Percentiles rank a stretch among this genome's conserved stretches.
These are phyloP conservation scores for Echinochloa phyllopogon DNA, from an alignment of 176 grass and related monocot genomes.

Conservation along the genomic window DNA sequence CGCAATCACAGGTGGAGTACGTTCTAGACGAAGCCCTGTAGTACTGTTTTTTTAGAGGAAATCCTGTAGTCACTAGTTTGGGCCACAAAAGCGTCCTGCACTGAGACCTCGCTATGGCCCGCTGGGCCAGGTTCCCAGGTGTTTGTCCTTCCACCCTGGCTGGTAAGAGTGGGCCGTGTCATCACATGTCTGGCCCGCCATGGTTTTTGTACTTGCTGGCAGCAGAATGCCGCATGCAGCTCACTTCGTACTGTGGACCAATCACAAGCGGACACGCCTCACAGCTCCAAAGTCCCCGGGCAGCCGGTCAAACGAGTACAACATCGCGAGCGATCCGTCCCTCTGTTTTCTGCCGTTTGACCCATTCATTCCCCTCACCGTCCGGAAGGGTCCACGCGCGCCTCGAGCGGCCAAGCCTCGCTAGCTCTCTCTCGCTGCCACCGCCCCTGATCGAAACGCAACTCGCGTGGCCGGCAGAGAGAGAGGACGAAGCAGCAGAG, in stretches of 20 bases:
- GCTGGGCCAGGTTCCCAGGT: no score
- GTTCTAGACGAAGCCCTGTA: no score
- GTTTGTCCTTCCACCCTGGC: neutral
- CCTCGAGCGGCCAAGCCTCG: conserved; percentile 5
- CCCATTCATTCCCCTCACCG: conserved; percentile 22
- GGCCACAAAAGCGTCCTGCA: no score
- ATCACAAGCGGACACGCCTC: conserved; percentile 1
- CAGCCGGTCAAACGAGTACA: conserved; percentile 16
- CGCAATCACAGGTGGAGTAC: neutral
- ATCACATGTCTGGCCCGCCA: neutral
- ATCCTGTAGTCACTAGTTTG: no score
- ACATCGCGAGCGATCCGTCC: neutral
- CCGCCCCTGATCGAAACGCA: neutral
- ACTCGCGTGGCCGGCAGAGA: neutral
- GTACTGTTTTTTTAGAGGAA: no score
- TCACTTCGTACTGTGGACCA: neutral
- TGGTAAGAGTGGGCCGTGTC: neutral
- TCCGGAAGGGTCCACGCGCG: neutral
- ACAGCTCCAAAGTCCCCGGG: conserved; percentile 37
- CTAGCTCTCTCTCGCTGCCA: neutral
- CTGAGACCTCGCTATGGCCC: no score
- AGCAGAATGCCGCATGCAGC: neutral
- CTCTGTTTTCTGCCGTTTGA: neutral
- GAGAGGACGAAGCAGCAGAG: neutral
- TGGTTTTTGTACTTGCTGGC: neutral